Evolutionary conservation across 2,329 filamentous ascomycete genomes (phyloP).

Genomic region (Penicillium sp.): DNA sequence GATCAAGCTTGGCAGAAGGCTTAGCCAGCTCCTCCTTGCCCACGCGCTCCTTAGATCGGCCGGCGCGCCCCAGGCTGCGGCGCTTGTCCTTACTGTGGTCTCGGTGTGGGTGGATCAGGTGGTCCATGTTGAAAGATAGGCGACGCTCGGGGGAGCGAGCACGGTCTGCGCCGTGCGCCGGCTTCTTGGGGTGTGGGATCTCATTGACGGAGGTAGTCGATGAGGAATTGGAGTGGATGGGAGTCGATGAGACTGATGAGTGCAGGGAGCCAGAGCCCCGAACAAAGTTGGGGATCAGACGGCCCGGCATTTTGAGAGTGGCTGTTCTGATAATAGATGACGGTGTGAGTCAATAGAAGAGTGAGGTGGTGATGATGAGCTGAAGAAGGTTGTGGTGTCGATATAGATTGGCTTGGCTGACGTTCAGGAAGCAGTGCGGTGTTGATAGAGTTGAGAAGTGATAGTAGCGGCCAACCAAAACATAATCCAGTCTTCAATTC

Average conservation of each 20-base stretch:
- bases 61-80: slow-evolving; percentile 41
- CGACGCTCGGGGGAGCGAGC: slow-evolving; percentile 48
- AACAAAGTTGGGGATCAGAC: slow-evolving; percentile 49
- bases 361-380: neutral
- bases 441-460: slow-evolving; percentile 31
- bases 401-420: slow-evolving; percentile 8
- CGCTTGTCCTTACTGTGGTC: slow-evolving; percentile 52
- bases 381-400: slow-evolving; percentile 6
- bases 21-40: slow-evolving; percentile 38
- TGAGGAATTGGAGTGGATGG: slow-evolving; percentile 43
- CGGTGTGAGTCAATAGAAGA: neutral
- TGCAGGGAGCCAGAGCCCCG: slow-evolving; percentile 42
- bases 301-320: slow-evolving; percentile 46
- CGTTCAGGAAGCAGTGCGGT: slow-evolving; percentile 36
- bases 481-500: slow-evolving; percentile 21
- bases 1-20: slow-evolving; percentile 60
- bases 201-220: slow-evolving; percentile 49
- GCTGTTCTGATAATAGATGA: neutral
- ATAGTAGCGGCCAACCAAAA: slow-evolving; percentile 17
- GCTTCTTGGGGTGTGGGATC: slow-evolving; percentile 39
- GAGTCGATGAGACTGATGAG: slow-evolving; percentile 35
- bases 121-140: slow-evolving; percentile 52
- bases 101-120: slow-evolving; percentile 50
- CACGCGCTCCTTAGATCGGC: slow-evolving; percentile 47
- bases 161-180: slow-evolving; percentile 35